Evolutionary conservation across 2,329 filamentous ascomycete species (phyloP), one percentile per base, ranked within the genome.

Genomic region (Fusarium sublunatum): DNA sequence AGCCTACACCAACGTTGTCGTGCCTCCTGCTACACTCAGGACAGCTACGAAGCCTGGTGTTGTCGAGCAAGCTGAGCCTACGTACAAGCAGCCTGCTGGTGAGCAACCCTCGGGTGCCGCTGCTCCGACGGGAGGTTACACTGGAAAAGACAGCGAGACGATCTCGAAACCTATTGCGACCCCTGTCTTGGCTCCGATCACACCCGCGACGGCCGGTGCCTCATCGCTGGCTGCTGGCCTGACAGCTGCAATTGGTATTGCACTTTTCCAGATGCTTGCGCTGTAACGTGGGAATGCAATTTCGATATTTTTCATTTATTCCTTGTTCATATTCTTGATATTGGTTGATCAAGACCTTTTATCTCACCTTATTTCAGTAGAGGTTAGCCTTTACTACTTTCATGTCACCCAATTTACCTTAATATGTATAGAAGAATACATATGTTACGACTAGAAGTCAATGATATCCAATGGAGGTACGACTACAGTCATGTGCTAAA

Each of bases 191-290:
- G 59, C 49, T n/a, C 70, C 74, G 53, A 70, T 72, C 66, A 69
- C 73, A 45, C 75, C 77, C 64, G 76, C 79, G 65, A 82, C 81
- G 22, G 83, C 79, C 59, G 83, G 82, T 70, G 83, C 83, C 55
- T 74, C 74, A 19, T 65, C 58, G 13, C 39, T 75, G 38, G 60
- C 57, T 5, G 57, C 69, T 13, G 64, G 74, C 15, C 35, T 76
- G 46, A 40, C 67, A 13, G 70, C 67, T 13, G 32, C 75, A 53
- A 48, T 69, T 9, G 70, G 70, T 36, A 53, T 71, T 47, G 60
- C 69, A 35, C 68, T 68, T 43, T 46, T 71, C 29, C 73, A 75
- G 58, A 48, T 71, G 32, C 40, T 75, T 53, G 64, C 53, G 53
- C 55, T 75, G 58, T 76, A 71, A 67, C 25, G 39, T 15, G n/a